Evolutionary conservation across 768 basidiomycete genomes (phyloP), one percentile per base, ranked within the genome.

Genomic region (Termitomyces sp.): DNA sequence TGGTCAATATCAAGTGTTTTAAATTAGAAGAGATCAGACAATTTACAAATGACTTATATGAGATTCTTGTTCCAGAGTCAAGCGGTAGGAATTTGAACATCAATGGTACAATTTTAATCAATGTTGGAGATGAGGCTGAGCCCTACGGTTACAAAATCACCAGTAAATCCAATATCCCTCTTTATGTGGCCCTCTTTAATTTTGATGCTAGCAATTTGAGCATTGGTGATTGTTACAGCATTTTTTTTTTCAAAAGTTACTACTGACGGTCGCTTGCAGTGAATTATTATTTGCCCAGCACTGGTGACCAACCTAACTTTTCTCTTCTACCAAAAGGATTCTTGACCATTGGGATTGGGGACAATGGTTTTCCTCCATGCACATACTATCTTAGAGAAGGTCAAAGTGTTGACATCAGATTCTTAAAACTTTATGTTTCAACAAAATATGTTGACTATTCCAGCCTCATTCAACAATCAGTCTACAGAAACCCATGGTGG

Each of bases 351-450:
- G 80, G 80, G 5, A 77, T 77, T 56, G 77, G 76, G 0, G 62
- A 71, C 14, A 70, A 68, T 28, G 73, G 72, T 44, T 61, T 58
- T 3, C 38, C 64, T 0, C 75, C 75, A 10, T 71, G 69, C 64
- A 48, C 62, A 12, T 78, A 74, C 56, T 36, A 59, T 26, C 58
- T 80, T 16, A 60, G 65, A 4, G 59, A 68, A 1, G 69, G 64
- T 3, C 67, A 75, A 43, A 60, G 64, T 8, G 57, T 70, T 30
- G 77, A 80, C 48, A 66, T 80, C 4, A 74, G 77, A 8, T 76
- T 73, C 54, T 70, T 81, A 52, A 78, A 77, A 56, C 57, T 80
- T 9, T 80, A 75, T 56, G 58, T 80, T 20, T 67, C 78, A 14
- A 76, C 73, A 1, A 57, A 57, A 0, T 70, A 70, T 6, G 63